Base-by-base conservation (phyloP, 768 basidiomycete species). In the Mycena rebaudengoi region DNA sequence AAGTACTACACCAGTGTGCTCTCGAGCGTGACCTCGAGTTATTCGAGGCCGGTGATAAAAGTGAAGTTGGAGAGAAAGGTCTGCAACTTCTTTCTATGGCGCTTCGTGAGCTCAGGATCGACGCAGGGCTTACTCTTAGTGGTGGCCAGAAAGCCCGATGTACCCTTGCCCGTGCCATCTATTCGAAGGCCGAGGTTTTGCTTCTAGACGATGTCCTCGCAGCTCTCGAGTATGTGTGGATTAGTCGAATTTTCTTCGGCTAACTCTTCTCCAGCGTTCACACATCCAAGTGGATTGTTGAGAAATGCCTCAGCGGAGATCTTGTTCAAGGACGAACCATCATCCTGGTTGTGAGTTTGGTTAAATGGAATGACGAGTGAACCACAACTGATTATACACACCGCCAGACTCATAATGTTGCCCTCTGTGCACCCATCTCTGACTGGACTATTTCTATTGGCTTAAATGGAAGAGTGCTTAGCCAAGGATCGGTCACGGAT, bases 271-370 rank as follows among this genome's bases (percentile, higher is more conserved):
- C 10, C 54, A 77, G 76, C 71, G 90, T 88, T 2, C 88, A 90
- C 67, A 95, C 94, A 0, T 91, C 95, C 0, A 87, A 90, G 63
- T 91, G 93, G 77, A 85, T 98, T 43, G 91, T 90, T 69, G 80
- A 87, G n/a, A 82, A 93, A 62, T 96, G 94, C 70, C 80, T 99
- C 25, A 82, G 84, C 66, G 95, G 96, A 7, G 88, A 91, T 48
- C 79, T 98, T 39, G 82, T 95, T 73, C 75, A 78, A 18, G 89
- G 88, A n/a, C 83, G 95, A 48, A 98, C 96, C 0, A 79, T 96
- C 45, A 82, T 98, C 44, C 83, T 99, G 29, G 95, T 97, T 48
- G 86, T 86, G 60, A 52, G 83, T 74, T 8, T 6, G 37, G 14
- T 37, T 35, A 18, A n/a, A 48, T 16, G 25, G 2, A n/a, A 41